Conservation (phyloP, 805 yeast genomes). For the Ogataea polymorpha region DNA sequence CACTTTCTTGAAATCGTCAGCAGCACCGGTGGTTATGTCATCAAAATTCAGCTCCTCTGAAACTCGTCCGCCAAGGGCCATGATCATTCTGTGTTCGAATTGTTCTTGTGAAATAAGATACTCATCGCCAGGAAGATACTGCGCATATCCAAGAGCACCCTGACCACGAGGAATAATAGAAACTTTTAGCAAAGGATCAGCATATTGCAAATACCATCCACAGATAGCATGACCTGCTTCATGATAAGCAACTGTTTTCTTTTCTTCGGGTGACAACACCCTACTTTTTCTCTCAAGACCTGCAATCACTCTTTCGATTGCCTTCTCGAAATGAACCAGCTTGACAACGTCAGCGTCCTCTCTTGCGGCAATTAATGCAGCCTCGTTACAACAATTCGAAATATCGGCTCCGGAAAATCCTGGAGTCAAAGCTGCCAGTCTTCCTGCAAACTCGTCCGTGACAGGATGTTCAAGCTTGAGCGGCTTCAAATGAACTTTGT, state of each 20-base stretch:
- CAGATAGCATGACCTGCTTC: constrained; percentile 99
- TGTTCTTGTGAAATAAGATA: constrained; percentile 78
- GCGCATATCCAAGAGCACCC: constrained; percentile 97
- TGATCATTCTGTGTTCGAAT: constrained; percentile 78
- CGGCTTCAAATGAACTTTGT: constrained; percentile 76
- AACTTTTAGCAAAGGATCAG: constrained; percentile 93
- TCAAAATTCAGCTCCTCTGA: constrained; percentile 90
- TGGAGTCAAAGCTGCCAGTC: constrained; percentile 93
- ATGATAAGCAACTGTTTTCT: constrained; percentile 89
- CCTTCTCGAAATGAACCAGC: constrained; percentile 83
- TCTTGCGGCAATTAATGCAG: constrained; percentile 95
- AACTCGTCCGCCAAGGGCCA: constrained; percentile 97
- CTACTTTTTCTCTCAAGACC: constrained; percentile 91
- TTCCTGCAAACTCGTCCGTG: constrained; percentile 66
- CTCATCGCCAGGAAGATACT: constrained; percentile 91
- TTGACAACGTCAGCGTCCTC: constrained; percentile 66
- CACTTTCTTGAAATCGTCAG: constrained; percentile 94
- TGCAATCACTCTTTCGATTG: constrained; percentile 95
- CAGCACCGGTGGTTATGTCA: constrained; percentile 94
- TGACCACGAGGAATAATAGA: constrained; percentile 96
- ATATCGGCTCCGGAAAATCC: constrained; percentile 99
- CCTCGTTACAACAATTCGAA: constrained; percentile 95
- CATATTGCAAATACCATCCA: constrained; percentile 90
- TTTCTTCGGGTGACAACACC: constrained; percentile 80
- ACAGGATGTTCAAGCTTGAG: constrained; percentile 53